These are phyloP conservation scores for Naganishia cerealis DNA, from an alignment of 1,284 basidiomycete genomes.

Conservation along the genomic window DNA sequence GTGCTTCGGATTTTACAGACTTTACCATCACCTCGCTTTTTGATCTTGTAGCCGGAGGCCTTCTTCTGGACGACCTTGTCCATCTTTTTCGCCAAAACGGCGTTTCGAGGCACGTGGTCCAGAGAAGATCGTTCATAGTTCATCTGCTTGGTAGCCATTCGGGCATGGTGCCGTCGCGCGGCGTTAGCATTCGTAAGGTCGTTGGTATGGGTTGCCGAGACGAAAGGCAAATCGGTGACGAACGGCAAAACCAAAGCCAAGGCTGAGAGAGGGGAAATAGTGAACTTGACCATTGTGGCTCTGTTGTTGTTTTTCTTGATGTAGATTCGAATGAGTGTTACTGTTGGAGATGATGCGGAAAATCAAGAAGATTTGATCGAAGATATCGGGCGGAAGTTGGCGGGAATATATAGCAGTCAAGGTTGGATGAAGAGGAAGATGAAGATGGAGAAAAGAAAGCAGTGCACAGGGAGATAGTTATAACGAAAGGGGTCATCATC, in stretches of 20 bases:
- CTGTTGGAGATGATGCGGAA: neutral
- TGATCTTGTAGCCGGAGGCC: conserved; percentile 21
- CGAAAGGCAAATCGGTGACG: conserved; percentile 12
- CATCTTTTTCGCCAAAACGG: conserved; percentile 27
- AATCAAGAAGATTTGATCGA: neutral
- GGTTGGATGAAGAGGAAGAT: neutral
- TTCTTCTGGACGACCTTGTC: conserved; percentile 18
- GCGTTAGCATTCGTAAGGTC: conserved; percentile 10
- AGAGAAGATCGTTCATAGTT: neutral
- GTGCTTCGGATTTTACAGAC: conserved; percentile 19
- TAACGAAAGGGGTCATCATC: conserved; percentile 1
- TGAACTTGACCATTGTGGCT: conserved; percentile 29
- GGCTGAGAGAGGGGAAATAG: conserved; percentile 20
- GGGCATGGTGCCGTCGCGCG: conserved; percentile 21
- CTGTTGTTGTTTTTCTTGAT: neutral
- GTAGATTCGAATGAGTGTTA: conserved; percentile 20
- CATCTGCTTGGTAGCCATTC: conserved; percentile 13
- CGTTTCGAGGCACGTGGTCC: conserved; percentile 8
- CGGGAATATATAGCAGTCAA: neutral
- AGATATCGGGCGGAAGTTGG: neutral
- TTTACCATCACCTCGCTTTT: conserved; percentile 28
- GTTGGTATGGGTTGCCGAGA: conserved; percentile 19
- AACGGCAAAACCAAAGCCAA: conserved; percentile 20
- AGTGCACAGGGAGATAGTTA: neutral
- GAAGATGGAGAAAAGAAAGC: conserved; percentile 1